Conservation (phyloP, 306 rosid genomes). For the Rosa chinensis region DNA sequence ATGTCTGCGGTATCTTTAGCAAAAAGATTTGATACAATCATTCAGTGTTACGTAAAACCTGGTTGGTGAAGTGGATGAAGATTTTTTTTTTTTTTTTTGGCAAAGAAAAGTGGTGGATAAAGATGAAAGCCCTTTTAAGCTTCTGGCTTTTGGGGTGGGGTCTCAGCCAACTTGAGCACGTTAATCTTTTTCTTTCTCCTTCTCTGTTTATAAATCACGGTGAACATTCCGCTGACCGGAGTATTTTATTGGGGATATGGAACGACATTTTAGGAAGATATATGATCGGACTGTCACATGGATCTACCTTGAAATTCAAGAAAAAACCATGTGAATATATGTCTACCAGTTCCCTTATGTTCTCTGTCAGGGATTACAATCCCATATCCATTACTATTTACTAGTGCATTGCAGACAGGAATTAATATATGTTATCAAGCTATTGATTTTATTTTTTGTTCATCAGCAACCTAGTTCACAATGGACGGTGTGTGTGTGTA, state of each 20-base stretch:
- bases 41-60: constrained; percentile 4
- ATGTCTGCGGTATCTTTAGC: constrained; percentile 29
- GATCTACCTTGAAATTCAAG: neutral
- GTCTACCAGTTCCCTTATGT: neutral
- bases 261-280: constrained; percentile 27
- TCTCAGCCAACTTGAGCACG: neutral
- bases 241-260: constrained; percentile 14
- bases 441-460: no score
- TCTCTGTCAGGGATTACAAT: neutral
- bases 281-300: neutral
- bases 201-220: neutral
- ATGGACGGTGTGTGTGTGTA: no score
- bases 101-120: constrained; percentile 7
- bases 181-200: neutral
- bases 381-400: neutral
- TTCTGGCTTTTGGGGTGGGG: constrained; percentile 12
- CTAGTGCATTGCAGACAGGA: neutral
- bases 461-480: no score
- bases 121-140: neutral
- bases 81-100: no score
- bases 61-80: constrained; percentile 16
- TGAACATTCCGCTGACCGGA: constrained; percentile 23
- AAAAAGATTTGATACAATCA: constrained; percentile 1
- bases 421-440: neutral
- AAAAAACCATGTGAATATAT: constrained; percentile 2